Evolutionary conservation across 257 asterid species (phyloP), one percentile per base, ranked within the genome.

Genomic region (Anisodus tanguticus): DNA sequence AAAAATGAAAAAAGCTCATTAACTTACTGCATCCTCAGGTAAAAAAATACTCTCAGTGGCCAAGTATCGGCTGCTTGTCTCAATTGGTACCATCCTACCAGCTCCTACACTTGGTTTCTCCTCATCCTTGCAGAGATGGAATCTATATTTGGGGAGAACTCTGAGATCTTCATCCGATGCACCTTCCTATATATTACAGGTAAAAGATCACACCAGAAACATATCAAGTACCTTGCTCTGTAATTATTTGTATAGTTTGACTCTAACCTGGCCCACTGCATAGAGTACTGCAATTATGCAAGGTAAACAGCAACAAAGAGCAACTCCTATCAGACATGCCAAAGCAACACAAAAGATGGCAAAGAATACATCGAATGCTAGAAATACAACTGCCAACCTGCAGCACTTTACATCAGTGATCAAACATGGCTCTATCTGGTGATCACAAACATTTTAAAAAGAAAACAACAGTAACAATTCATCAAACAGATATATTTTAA

Each of bases 281-380:
- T 96, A 96, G 83, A 96, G 98, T 88, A 96, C 88, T 76, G 98
- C 98, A 77, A 94, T 96, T 89, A 96, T 96, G 92, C 99, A 96
- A 81, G 99, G 99, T 87, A 96, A 88, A 97, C 99, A 94, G 91
- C 98, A 94, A 89, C 99, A 96, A 82, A 96, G 92, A 74, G 98
- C 98, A 60, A 96, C 88, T 83, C 98, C 99, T 69, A 96, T 94
- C 79, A 96, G 92, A 85, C 98, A 94, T 83, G 99, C 98, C 87
- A 96, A 91, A 69, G 92, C 98, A 78, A 94, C 97, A 88, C 99
- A 96, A 88, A 96, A 92, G 89, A 96, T 86, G 84, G 99, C 99
- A 89, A 96, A 96, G 93, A 96, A 92, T 80, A 96, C 98, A 88
- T 96, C 99, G 76, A 96, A 94, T 84, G 99, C 98, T 94, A 96